Evolutionary conservation across 148 eudicot species (phyloP), one percentile per base, ranked within the genome.

Genomic region (Arctostaphylos glauca): DNA sequence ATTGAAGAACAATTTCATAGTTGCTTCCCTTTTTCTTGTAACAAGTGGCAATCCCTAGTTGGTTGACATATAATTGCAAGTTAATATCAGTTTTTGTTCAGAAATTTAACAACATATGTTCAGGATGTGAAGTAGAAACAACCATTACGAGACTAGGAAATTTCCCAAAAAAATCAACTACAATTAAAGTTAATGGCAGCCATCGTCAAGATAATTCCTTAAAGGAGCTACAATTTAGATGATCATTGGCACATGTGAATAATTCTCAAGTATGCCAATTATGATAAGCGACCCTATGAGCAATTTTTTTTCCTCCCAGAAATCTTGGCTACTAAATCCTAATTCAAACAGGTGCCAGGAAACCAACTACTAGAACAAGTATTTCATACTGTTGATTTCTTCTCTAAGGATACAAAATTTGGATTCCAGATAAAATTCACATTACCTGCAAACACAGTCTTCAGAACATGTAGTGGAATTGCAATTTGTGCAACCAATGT

Each of bases 391-490:
- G 38, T 31, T 31, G 38, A 31, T 31, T 31, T 31, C 25, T 52
- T 49, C 43, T 50, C 48, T 23, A 52, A 21, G 60, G 59, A 77
- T 66, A 41, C 66, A 77, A 54, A 55, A 48, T 21, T 23, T n/a
- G 14, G 55, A 62, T 60, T 14, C 44, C 48, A 1, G 14, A 9
- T 67, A 38, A 68, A 71, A 86, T 62, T 80, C 16, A 53, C n/a
- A 82, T 54, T 84, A 95, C 98, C 98, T 89, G 93, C 98, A 95
- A 84, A 94, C 93, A 86, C 98, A 95, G 85, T 89, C 93, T 72
- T 91, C 91, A 56, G 89, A 86, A 83, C 98, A 95, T 56, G 81
- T 49, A 50, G 88, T 73, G 66, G 96, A 83, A 81, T 81, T 87
- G 91, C 98, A 93, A 83, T 74, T 84, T n/a, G 92, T 91, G 90